These are phyloP conservation scores for Malus domestica DNA, from an alignment of 306 rosid genomes.

Conservation along the genomic window DNA sequence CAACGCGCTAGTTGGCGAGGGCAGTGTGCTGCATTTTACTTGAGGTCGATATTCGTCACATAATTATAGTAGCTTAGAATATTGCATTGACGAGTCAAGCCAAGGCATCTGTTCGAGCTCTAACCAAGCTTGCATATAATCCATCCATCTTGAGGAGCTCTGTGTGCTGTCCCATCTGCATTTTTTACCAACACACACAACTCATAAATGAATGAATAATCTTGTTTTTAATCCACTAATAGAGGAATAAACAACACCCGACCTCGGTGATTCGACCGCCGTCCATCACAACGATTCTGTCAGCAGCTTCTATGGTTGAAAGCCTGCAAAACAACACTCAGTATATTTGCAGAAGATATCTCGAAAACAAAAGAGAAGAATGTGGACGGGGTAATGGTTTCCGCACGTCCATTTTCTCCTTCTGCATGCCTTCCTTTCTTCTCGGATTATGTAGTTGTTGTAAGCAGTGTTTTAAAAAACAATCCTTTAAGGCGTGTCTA, in stretches of 20 bases:
- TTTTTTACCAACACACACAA: neutral
- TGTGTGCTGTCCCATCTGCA: slow-evolving; percentile 31
- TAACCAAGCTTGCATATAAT: slow-evolving; percentile 20
- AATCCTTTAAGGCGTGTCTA: no score
- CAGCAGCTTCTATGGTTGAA: slow-evolving; percentile 92
- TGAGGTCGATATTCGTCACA: no score
- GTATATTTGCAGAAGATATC: no score
- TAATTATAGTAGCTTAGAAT: no score
- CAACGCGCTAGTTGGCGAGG: no score
- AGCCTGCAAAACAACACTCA: slow-evolving; percentile 38
- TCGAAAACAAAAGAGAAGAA: no score
- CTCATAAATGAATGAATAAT: neutral
- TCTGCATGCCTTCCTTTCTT: no score
- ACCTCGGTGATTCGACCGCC: slow-evolving; percentile 79
- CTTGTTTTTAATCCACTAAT: neutral
- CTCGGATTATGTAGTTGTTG: no score
- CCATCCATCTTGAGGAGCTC: slow-evolving; percentile 31
- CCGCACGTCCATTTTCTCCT: no score
- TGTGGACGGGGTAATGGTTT: no score
- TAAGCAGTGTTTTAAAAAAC: no score
- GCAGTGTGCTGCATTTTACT: no score
- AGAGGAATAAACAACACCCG: slow-evolving; percentile 1
- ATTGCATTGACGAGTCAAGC: neutral
- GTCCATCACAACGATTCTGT: slow-evolving; percentile 87
- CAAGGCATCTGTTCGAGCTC: slow-evolving; percentile 18